Conservation (phyloP, 2,329 filamentous ascomycete genomes). For the Colletotrichum gigasporum region DNA sequence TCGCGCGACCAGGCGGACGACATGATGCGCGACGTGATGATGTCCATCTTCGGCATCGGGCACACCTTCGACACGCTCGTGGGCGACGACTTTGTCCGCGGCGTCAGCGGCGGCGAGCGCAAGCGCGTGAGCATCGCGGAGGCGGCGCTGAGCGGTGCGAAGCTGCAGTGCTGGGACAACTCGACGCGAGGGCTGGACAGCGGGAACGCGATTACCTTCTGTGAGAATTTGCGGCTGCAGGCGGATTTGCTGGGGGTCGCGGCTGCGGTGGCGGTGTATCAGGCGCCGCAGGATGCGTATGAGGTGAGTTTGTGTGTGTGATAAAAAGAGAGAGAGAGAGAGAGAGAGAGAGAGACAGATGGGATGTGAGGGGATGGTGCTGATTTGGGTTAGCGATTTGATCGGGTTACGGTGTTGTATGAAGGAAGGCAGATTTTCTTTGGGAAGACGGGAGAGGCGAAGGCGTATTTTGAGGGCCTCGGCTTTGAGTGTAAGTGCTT, state of each 20-base stretch:
- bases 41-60: conserved; percentile 72
- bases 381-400: conserved; percentile 58
- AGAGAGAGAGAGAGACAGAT: no score
- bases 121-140: conserved; percentile 73
- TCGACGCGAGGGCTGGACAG: conserved; percentile 75
- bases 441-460: conserved; percentile 65
- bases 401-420: conserved; percentile 74
- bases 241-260: conserved; percentile 37
- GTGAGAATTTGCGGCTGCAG: conserved; percentile 58
- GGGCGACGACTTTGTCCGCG: conserved; percentile 78
- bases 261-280: conserved; percentile 27
- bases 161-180: conserved; percentile 75
- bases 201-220: conserved; percentile 63
- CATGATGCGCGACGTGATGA: conserved; percentile 60
- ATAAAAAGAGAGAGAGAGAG: no score
- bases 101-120: conserved; percentile 78
- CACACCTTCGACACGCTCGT: conserved; percentile 80
- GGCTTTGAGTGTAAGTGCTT: conserved; percentile 69
- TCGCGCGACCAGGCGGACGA: conserved; percentile 50
- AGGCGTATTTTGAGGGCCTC: conserved; percentile 67
- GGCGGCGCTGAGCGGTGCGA: conserved; percentile 65
- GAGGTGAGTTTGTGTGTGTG: not conserved
- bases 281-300: conserved; percentile 31
- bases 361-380: not conserved
- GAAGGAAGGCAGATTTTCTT: conserved; percentile 75